Percentiles rank a stretch among this genome's conserved stretches.
Evolutionary conservation across 805 yeast genomes (phyloP).

Genomic region (Danielia oregonensis): DNA sequence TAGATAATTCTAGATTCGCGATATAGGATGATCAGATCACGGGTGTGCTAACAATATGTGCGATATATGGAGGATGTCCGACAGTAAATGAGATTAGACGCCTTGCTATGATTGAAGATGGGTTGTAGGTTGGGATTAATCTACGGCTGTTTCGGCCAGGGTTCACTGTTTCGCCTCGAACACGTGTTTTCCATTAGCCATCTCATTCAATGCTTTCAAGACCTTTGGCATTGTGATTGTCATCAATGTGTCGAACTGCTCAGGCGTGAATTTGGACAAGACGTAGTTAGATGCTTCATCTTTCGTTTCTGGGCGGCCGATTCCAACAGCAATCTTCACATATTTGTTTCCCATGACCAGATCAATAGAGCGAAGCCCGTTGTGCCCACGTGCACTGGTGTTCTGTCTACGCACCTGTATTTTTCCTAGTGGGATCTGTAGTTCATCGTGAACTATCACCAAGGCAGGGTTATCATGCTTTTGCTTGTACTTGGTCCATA

Average conservation of each 20-base stretch:
- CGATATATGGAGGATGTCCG: too few relatives aligned
- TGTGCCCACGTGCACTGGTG: constrained; percentile 75
- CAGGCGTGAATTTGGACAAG: constrained; percentile 45
- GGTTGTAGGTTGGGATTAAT: too few relatives aligned
- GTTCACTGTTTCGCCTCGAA: too few relatives aligned
- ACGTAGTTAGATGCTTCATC: constrained; percentile 60
- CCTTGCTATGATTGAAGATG: too few relatives aligned
- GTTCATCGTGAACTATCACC: constrained; percentile 76
- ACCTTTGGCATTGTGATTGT: constrained; percentile 41
- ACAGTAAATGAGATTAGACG: too few relatives aligned
- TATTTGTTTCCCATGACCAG: constrained; percentile 46
- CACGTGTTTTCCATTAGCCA: constrained; percentile 17
- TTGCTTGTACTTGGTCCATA: constrained; percentile 38
- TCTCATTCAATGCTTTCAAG: constrained; percentile 32
- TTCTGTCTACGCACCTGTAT: constrained; percentile 58
- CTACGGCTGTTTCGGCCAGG: too few relatives aligned
- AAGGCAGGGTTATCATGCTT: constrained; percentile 17
- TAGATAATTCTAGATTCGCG: too few relatives aligned
- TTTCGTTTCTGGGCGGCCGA: constrained; percentile 59
- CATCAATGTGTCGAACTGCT: constrained; percentile 42
- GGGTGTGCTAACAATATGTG: too few relatives aligned
- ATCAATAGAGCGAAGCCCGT: constrained; percentile 67
- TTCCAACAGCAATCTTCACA: constrained; percentile 71
- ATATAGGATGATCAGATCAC: too few relatives aligned
- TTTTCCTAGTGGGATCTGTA: constrained; percentile 63